A percentile compares a stretch with the other conserved stretches of the same genome.
phyloP scores from a whole-genome alignment of 768 basidiomycete genomes.

The Agaricus subrufescens region DNA sequence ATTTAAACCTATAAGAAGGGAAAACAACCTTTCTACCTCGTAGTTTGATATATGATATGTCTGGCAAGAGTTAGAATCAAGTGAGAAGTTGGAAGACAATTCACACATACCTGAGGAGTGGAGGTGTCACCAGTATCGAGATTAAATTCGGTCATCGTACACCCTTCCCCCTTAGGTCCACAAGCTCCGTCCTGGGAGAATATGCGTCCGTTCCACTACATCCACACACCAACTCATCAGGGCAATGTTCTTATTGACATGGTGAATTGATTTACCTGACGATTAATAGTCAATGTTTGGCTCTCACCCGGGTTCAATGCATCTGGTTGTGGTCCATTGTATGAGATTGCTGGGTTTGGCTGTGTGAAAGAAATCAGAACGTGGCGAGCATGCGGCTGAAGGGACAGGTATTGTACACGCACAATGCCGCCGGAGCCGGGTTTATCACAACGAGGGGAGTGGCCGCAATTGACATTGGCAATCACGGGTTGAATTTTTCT shows the following conservation, averaged over 20 bases:
- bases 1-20: too few relatives aligned
- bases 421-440: conserved; percentile 29
- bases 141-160: conserved; percentile 35
- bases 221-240: neutral
- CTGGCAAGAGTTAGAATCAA: conserved; percentile 11
- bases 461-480: conserved; percentile 34
- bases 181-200: conserved; percentile 33
- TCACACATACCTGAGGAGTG: conserved; percentile 19
- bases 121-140: conserved; percentile 27
- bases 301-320: conserved; percentile 21
- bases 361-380: neutral
- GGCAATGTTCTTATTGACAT: neutral
- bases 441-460: conserved; percentile 32
- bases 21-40: conserved; percentile 12
- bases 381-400: neutral
- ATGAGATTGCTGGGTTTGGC: conserved; percentile 28
- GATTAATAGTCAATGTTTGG: conserved; percentile 24
- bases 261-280: conserved; percentile 15
- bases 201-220: conserved; percentile 37
- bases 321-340: conserved; percentile 29
- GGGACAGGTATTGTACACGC: conserved; percentile 9
- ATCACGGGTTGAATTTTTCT: conserved; percentile 27
- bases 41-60: conserved; percentile 41
- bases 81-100: neutral
- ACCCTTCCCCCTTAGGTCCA: conserved; percentile 31